Evolutionary conservation across 1,284 basidiomycete species (phyloP).

Genomic region (Apiotrichum montevideense): DNA sequence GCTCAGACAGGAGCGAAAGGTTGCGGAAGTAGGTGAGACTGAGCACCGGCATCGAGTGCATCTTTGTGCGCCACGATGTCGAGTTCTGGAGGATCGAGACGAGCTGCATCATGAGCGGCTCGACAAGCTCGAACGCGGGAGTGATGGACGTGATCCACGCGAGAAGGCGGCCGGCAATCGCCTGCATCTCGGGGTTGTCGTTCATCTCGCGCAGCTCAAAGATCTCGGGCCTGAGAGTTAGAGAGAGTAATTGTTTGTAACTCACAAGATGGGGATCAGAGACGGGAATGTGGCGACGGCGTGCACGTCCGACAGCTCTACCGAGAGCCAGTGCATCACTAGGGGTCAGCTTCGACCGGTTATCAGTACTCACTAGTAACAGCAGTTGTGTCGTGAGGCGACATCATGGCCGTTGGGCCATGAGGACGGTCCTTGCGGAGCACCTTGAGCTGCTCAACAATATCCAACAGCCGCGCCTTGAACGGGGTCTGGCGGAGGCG

Average conservation of each 20-base stretch:
- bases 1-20: constrained; percentile 65
- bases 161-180: constrained; percentile 45
- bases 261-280: constrained; percentile 67
- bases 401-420: constrained; percentile 74
- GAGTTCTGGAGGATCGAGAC: constrained; percentile 46
- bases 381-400: constrained; percentile 82
- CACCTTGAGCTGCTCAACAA: constrained; percentile 56
- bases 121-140: constrained; percentile 47
- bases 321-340: constrained; percentile 68
- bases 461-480: constrained; percentile 54
- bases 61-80: constrained; percentile 50
- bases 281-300: constrained; percentile 71
- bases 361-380: constrained; percentile 19
- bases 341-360: too few species aligned
- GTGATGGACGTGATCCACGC: constrained; percentile 49
- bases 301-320: constrained; percentile 65
- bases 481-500: constrained; percentile 61
- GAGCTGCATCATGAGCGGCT: constrained; percentile 46
- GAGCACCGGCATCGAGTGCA: constrained; percentile 50
- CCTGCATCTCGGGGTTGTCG: constrained; percentile 47
- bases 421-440: constrained; percentile 73
- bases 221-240: constrained; percentile 35
- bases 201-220: constrained; percentile 48
- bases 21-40: constrained; percentile 53
- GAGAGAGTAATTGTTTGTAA: constrained; percentile 12